phyloP scores from a whole-genome alignment of 2,329 filamentous ascomycete genomes.

The Purpureocillium takamizusanense region DNA sequence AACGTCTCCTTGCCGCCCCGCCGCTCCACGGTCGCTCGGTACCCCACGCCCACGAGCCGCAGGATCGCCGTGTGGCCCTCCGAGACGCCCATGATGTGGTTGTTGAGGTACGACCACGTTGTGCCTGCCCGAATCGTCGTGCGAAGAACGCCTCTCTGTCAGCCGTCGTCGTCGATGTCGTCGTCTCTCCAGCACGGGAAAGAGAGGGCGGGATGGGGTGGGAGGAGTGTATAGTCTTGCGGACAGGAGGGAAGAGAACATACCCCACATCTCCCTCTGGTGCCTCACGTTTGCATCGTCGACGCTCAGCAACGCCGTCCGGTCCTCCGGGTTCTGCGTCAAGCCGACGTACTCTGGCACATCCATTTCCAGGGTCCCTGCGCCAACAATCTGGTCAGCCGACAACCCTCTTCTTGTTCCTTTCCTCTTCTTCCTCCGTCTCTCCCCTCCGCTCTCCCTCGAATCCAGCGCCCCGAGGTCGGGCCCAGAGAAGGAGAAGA shows the following conservation, averaged over 20 bases:
- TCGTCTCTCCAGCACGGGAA: too few relatives aligned
- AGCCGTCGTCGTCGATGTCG: too few relatives aligned
- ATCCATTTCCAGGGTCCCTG: constrained; percentile 65
- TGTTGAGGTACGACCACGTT: constrained; percentile 79
- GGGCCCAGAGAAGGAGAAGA: background rate
- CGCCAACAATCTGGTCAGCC: constrained; percentile 3
- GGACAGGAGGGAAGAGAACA: constrained; percentile 8
- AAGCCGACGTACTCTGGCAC: constrained; percentile 75
- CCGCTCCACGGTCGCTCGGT: constrained; percentile 78
- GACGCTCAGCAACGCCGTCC: constrained; percentile 61
- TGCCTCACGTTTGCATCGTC: constrained; percentile 58
- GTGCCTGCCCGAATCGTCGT: constrained; percentile 70
- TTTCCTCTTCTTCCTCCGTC: too few relatives aligned
- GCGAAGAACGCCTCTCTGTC: background rate
- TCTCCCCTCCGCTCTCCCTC: too few relatives aligned
- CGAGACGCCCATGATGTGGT: constrained; percentile 86
- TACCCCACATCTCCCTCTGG: constrained; percentile 96
- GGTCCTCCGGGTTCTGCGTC: constrained; percentile 52
- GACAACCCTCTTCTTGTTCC: too few relatives aligned
- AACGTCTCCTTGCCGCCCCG: constrained; percentile 66
- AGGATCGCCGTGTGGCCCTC: constrained; percentile 94
- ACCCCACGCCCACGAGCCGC: constrained; percentile 88
- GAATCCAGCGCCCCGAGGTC: too few relatives aligned
- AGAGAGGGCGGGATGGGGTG: too few relatives aligned
- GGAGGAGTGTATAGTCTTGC: background rate